These are phyloP conservation scores for Phytophthora syringae DNA, from an alignment of 352 stramenopile species.

Conservation along the genomic window DNA sequence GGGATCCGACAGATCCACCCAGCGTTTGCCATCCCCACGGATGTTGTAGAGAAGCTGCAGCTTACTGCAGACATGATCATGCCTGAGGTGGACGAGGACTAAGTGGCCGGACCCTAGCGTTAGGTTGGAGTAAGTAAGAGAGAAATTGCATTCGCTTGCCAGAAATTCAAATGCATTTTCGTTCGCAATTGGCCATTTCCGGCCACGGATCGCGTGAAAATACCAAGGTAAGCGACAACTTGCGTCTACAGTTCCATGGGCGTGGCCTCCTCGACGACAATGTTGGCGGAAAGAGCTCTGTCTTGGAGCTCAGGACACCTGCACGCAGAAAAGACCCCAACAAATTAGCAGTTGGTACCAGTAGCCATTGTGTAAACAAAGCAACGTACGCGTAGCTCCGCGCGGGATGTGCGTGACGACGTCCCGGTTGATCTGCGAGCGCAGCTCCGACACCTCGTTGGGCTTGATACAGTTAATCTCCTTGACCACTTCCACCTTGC, in stretches of 20 bases:
- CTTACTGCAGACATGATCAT: slow-evolving; percentile 81
- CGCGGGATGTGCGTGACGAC: slow-evolving; percentile 84
- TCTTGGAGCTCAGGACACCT: slow-evolving; percentile 79
- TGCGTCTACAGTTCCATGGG: slow-evolving; percentile 80
- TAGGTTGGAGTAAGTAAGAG: slow-evolving; percentile 18
- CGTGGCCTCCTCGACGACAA: slow-evolving; percentile 77
- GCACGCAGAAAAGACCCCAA: slow-evolving; percentile 4
- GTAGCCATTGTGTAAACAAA: neutral
- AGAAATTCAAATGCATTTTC: slow-evolving; percentile 37
- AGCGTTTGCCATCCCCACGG: slow-evolving; percentile 95
- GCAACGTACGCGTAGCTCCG: slow-evolving; percentile 76
- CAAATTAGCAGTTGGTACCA: slow-evolving; percentile 2
- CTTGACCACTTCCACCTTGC: slow-evolving; percentile 86
- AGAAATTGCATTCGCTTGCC: slow-evolving; percentile 17
- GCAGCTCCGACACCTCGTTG: slow-evolving; percentile 92
- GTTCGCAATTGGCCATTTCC: slow-evolving; percentile 34
- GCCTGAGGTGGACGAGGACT: slow-evolving; percentile 25
- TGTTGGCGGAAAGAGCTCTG: slow-evolving; percentile 65
- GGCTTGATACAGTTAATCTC: slow-evolving; percentile 94
- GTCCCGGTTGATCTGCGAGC: slow-evolving; percentile 86
- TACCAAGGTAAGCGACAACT: slow-evolving; percentile 16
- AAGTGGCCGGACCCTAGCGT: slow-evolving; percentile 11
- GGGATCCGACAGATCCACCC: slow-evolving; percentile 93
- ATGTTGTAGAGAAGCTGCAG: slow-evolving; percentile 89
- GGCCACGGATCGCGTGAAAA: slow-evolving; percentile 17